Percentiles rank a stretch among this genome's conserved stretches.
These are phyloP conservation scores for Mortierella sp. DNA, from an alignment of 371 early-diverging fungal species.

Conservation along the genomic window DNA sequence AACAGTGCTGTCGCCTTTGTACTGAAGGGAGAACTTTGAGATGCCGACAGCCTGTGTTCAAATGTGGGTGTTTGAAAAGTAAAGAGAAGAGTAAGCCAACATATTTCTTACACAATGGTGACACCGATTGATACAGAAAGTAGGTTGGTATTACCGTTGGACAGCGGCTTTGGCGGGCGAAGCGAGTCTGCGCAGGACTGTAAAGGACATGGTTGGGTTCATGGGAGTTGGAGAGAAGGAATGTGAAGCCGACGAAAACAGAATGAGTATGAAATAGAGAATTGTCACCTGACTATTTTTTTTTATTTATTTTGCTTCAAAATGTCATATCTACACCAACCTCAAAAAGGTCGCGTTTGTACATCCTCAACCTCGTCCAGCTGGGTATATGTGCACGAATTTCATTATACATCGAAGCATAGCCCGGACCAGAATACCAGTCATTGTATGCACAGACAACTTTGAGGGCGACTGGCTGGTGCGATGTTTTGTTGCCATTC, in stretches of 20 bases:
- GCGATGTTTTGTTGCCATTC: not conserved
- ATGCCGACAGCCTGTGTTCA: conserved; percentile 4
- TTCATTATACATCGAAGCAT: conserved; percentile 29
- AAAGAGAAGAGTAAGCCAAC: not conserved
- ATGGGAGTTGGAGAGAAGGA: not conserved
- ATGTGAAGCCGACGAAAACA: not conserved
- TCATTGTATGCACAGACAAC: conserved; percentile 42
- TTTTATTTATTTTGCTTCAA: not conserved
- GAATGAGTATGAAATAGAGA: not conserved
- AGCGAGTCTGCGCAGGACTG: conserved; percentile 26
- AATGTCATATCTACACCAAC: conserved; percentile 37
- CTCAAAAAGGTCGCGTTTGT: conserved; percentile 11
- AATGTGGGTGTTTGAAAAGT: not conserved
- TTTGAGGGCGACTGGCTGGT: conserved; percentile 12
- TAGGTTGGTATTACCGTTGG: conserved; percentile 18
- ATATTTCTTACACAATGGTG: not conserved
- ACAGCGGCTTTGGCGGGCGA: conserved; percentile 26
- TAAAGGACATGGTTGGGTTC: conserved; percentile 7
- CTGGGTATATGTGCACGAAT: conserved; percentile 33
- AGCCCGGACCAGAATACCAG: conserved; percentile 34
- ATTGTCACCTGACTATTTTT: not conserved
- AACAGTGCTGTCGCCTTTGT: conserved; percentile 1
- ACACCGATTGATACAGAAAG: not conserved
- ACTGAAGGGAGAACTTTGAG: conserved; percentile 10
- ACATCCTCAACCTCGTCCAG: conserved; percentile 32